Conservation (phyloP, 352 stramenopile genomes). For the Thalassiosira delicatula region DNA sequence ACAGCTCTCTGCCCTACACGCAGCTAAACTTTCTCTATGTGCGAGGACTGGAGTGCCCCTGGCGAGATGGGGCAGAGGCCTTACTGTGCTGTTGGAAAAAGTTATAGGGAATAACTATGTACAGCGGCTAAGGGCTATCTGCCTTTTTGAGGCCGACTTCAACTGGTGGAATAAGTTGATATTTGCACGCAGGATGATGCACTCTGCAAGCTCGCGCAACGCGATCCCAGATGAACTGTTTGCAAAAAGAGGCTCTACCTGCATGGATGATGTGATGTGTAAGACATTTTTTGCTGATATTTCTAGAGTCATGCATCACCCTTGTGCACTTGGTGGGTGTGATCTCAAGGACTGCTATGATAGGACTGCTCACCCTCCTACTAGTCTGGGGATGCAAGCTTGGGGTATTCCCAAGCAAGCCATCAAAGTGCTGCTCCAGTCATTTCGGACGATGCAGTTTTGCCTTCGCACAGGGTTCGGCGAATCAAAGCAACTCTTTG, state of each 20-base stretch:
- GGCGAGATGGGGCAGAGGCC: neutral
- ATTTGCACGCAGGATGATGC: neutral
- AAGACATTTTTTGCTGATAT: slow-evolving; percentile 14
- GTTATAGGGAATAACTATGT: neutral
- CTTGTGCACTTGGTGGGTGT: neutral
- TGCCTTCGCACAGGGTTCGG: slow-evolving; percentile 17
- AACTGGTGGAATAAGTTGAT: slow-evolving; percentile 30
- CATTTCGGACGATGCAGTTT: slow-evolving; percentile 18
- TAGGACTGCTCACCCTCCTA: neutral
- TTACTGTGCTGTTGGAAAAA: slow-evolving; percentile 12
- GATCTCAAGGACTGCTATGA: slow-evolving; percentile 38
- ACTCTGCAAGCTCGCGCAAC: neutral
- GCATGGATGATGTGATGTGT: neutral
- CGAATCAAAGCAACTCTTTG: neutral
- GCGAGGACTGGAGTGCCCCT: slow-evolving; percentile 4
- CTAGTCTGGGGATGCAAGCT: slow-evolving; percentile 1
- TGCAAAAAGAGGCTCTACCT: slow-evolving; percentile 4
- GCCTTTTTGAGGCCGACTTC: slow-evolving; percentile 23
- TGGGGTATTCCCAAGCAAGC: neutral
- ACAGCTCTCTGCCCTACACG: slow-evolving; percentile 8
- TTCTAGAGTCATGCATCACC: neutral
- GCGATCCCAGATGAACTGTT: neutral
- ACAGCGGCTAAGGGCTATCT: slow-evolving; percentile 6
- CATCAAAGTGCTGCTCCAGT: neutral
- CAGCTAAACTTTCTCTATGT: slow-evolving; percentile 1